These are phyloP conservation scores for Hypoxylon sp. DNA, from an alignment of 2,329 filamentous ascomycete genomes.

Conservation along the genomic window DNA sequence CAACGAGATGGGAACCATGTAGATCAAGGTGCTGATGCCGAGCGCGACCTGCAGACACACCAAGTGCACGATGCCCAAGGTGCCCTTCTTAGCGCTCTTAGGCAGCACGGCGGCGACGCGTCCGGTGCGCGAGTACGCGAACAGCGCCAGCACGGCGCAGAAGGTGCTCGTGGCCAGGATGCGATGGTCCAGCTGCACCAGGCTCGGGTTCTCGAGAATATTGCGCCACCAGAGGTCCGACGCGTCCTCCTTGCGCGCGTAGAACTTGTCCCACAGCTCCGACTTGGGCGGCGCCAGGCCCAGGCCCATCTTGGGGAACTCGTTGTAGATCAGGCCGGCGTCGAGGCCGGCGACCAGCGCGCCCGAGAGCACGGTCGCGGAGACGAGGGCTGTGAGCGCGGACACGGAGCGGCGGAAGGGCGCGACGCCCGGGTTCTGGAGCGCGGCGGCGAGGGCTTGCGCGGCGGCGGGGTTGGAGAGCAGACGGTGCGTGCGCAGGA, in stretches of 20 bases:
- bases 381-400: slow-evolving; percentile 78
- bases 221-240: slow-evolving; percentile 96
- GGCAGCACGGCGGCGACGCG: slow-evolving; percentile 67
- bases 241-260: slow-evolving; percentile 78
- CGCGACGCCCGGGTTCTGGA: slow-evolving; percentile 73
- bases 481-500: slow-evolving; percentile 80
- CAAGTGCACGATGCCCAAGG: slow-evolving; percentile 83
- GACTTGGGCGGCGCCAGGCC: slow-evolving; percentile 81
- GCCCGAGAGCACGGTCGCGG: slow-evolving; percentile 91
- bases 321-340: slow-evolving; percentile 97
- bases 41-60: slow-evolving; percentile 83
- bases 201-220: slow-evolving; percentile 93
- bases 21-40: slow-evolving; percentile 90
- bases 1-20: slow-evolving; percentile 88
- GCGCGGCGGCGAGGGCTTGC: slow-evolving; percentile 64
- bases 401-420: slow-evolving; percentile 78
- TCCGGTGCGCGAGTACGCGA: slow-evolving; percentile 78
- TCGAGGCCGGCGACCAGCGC: slow-evolving; percentile 94
- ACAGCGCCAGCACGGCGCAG: slow-evolving; percentile 79
- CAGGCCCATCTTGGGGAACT: slow-evolving; percentile 94
- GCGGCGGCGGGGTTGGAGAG: slow-evolving; percentile 72
- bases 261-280: slow-evolving; percentile 87
- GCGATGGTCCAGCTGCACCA: slow-evolving; percentile 95
- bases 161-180: slow-evolving; percentile 92
- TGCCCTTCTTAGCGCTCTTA: slow-evolving; percentile 69